Base-by-base conservation (phyloP, 179 eudicot species). In the Pouteria campechiana region DNA sequence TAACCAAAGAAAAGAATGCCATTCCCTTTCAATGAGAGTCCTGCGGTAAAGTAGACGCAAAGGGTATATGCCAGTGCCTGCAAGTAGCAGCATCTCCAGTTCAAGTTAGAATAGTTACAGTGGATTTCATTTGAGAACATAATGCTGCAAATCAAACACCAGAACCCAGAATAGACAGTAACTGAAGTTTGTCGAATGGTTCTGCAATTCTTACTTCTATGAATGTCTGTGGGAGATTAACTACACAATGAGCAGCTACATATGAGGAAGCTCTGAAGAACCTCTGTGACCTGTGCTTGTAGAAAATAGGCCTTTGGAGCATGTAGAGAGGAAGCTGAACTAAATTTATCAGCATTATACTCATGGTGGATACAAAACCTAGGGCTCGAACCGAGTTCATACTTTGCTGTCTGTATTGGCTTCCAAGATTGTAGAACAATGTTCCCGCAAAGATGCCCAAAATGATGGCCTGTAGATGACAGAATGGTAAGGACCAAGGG, bases 201-300 rank as follows among this genome's bases (percentile, higher is more conserved):
- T n/a, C n/a, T n/a, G n/a, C n/a, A n/a, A 27, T 4, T 7, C 4
- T 43, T 43, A 43, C 47, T 43, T 43, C 47, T 25, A 27, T 15
- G 4, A 43, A 7, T 6, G 47, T 43, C 28, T 43, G 47, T 25
- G 47, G 47, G 21, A 43, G 32, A 27, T 43, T 43, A 33, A 43
- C 33, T 2, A 43, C 17, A 33, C 33, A 43, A 43, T 43, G 47
- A 14, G 47, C 32, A 27, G 28, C 47, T 27, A 43, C 8, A 14
- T 43, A 43, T 15, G 47, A 43, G 10, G 47, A 43, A 43, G 47
- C 21, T 43, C 47, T 43, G 47, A 43, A 43, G 47, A 43, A 43
- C 28, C 47, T 25, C 22, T 43, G 47, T 25, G 33, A 20, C 33
- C 33, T 43, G 20, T 43, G 47, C 47, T 43, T 43, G 47, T 43